Evolutionary conservation across 192 early-diverging fungal genomes (phyloP).

Genomic region (Physocladia obscura): DNA sequence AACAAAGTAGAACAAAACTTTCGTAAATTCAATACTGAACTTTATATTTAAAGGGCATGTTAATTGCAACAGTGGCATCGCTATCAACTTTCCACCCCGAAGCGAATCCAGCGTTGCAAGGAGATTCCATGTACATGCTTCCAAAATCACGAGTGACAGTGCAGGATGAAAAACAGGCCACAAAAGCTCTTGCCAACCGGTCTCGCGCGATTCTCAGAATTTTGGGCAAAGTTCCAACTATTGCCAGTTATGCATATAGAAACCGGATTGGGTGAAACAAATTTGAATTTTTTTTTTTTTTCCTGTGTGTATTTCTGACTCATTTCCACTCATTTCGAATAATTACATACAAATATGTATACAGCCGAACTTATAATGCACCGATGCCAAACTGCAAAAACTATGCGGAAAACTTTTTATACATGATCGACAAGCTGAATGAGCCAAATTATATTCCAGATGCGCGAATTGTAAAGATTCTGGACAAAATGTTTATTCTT

Average conservation of each 20-base stretch:
- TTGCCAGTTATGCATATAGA: conserved; percentile 62
- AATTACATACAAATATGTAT: background rate
- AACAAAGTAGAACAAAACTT: background rate
- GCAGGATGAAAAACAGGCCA: conserved; percentile 28
- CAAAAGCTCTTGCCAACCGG: conserved; percentile 30
- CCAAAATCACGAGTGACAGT: no score
- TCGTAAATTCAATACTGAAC: background rate
- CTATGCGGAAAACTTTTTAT: conserved; percentile 49
- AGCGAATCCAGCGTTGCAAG: conserved; percentile 65
- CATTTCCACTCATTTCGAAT: background rate
- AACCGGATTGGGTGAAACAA: conserved; percentile 57
- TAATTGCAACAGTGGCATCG: conserved; percentile 60
- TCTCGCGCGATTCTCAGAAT: conserved; percentile 62
- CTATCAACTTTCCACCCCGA: conserved; percentile 69
- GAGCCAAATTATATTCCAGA: conserved; percentile 50
- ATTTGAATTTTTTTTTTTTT: conserved; percentile 10
- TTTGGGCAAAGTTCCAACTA: conserved; percentile 63
- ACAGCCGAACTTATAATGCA: conserved; percentile 44
- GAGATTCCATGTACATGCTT: conserved; percentile 47
- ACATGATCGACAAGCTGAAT: conserved; percentile 53
- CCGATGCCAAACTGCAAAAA: conserved; percentile 41
- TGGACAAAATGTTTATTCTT: conserved; percentile 55
- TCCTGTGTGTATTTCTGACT: background rate
- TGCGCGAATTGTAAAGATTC: conserved; percentile 37
- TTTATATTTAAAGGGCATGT: conserved; percentile 56